Evolutionary conservation across 306 rosid species (phyloP).

Genomic region (Lagenaria siceraria): DNA sequence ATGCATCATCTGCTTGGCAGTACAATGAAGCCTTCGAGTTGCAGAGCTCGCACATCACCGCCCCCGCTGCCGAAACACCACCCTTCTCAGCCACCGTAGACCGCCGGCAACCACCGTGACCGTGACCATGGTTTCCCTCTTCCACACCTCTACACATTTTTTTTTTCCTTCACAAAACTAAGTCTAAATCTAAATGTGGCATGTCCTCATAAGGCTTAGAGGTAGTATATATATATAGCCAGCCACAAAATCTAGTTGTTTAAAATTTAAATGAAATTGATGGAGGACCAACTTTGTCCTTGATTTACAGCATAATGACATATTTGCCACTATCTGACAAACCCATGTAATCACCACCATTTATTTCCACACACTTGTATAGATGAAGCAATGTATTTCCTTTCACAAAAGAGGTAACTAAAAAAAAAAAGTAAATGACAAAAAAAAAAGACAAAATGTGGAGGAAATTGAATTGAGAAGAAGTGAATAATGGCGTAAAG

Average conservation of each 20-base stretch:
- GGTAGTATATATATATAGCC: background rate
- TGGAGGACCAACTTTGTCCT: constrained; percentile 19
- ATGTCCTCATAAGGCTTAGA: background rate
- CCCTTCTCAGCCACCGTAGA: background rate
- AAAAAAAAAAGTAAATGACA: background rate
- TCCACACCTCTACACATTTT: constrained; percentile 58
- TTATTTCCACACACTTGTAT: background rate
- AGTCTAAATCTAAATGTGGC: constrained; percentile 2
- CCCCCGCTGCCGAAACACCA: background rate
- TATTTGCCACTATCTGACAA: constrained; percentile 27
- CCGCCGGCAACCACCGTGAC: constrained; percentile 11
- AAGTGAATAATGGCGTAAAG: background rate
- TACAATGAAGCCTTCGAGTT: constrained; percentile 44
- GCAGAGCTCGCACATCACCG: constrained; percentile 49
- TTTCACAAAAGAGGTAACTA: background rate
- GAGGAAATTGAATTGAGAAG: background rate
- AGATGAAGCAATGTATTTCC: background rate
- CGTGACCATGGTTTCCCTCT: constrained; percentile 14
- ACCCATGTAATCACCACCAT: background rate
- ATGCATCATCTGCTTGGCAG: constrained; percentile 66
- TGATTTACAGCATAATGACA: constrained; percentile 26
- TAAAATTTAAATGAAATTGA: background rate
- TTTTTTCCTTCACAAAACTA: background rate
- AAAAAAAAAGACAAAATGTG: background rate
- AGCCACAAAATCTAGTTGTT: background rate